phyloP scores from a whole-genome alignment of 139 green algal species.

The Asterochloris erici region DNA sequence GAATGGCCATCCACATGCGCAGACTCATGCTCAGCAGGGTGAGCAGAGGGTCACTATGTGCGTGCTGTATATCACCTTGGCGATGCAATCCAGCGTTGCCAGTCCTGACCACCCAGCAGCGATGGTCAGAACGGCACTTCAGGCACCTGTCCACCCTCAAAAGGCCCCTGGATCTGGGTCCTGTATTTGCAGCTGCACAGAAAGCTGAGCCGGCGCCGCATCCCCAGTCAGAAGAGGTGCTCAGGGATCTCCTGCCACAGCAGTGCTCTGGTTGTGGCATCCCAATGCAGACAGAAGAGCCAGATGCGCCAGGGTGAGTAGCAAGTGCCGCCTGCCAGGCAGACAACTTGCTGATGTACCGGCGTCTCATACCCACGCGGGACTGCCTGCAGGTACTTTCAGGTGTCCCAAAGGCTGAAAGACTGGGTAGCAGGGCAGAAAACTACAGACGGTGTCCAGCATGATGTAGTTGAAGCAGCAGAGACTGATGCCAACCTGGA shows the following conservation, averaged over 20 bases:
- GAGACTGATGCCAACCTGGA: background rate
- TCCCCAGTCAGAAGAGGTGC: background rate
- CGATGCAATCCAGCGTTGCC: no score
- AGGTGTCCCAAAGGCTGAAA: conserved; percentile 51
- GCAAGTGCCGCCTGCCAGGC: background rate
- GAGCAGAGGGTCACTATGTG: no score
- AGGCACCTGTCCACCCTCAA: no score
- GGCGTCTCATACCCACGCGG: background rate
- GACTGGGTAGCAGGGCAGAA: conserved; percentile 22
- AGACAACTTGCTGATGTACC: background rate
- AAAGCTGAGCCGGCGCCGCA: no score
- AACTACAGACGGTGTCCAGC: background rate
- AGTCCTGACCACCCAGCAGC: no score
- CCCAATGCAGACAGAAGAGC: conserved; percentile 59
- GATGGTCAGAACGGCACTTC: no score
- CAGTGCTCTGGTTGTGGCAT: conserved; percentile 73
- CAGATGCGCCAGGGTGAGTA: conserved; percentile 60
- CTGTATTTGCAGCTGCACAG: no score
- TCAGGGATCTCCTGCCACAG: conserved; percentile 13
- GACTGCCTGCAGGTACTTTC: conserved; percentile 56
- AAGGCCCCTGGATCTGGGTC: no score
- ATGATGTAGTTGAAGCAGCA: background rate
- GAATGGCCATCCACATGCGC: no score
- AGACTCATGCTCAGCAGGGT: no score
- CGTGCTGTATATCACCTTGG: no score